phyloP scores from a whole-genome alignment of 108 stramenopile species.

The Stephanodiscus minutulus region DNA sequence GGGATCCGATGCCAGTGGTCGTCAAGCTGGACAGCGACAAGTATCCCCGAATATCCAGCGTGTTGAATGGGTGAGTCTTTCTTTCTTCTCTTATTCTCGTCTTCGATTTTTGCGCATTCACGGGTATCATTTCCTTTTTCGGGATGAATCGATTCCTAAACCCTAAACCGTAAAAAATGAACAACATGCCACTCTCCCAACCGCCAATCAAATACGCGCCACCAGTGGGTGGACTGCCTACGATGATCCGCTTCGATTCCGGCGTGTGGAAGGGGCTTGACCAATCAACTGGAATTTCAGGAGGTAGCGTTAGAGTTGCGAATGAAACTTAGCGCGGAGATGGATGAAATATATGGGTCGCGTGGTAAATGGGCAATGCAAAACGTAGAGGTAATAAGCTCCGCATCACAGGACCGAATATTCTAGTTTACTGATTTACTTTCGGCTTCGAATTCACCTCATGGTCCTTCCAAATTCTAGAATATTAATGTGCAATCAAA shows the following conservation, averaged over 20 bases:
- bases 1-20: constrained; percentile 62
- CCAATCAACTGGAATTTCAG: constrained; percentile 44
- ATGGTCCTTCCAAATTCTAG: no score
- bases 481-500: no score
- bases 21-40: constrained; percentile 85
- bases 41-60: constrained; percentile 55
- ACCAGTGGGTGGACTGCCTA: constrained; percentile 61
- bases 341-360: no score
- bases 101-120: not conserved
- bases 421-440: no score
- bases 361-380: no score
- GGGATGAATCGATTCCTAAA: not conserved
- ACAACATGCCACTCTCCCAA: not conserved
- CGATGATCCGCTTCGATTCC: constrained; percentile 54
- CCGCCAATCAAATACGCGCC: constrained; percentile 28
- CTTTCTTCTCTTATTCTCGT: not conserved
- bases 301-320: not conserved
- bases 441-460: no score
- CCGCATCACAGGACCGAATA: no score
- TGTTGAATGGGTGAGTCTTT: constrained; percentile 52
- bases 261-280: constrained; percentile 80
- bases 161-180: not conserved
- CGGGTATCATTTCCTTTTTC: not conserved
- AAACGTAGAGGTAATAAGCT: no score
- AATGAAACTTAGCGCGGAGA: no score